These are phyloP conservation scores for Phtheirospermum japonicum DNA, from an alignment of 257 asterid species.

Conservation along the genomic window DNA sequence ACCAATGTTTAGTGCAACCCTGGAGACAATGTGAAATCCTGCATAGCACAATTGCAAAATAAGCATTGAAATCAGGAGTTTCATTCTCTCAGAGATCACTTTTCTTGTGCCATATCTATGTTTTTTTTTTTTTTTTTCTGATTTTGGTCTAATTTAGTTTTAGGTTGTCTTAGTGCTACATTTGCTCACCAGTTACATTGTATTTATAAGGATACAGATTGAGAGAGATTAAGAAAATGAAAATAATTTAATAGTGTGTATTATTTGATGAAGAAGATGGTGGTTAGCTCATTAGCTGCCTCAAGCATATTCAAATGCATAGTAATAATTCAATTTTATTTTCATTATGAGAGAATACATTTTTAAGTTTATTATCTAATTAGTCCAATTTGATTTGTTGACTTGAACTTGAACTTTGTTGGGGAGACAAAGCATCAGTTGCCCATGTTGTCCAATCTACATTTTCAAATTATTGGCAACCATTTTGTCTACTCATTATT, in stretches of 20 bases:
- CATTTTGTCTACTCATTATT: slow-evolving; percentile 22
- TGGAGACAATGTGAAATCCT: slow-evolving; percentile 83
- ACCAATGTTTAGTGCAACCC: slow-evolving; percentile 83
- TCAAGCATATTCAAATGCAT: slow-evolving; percentile 48
- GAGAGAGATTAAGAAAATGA: neutral
- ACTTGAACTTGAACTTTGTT: slow-evolving; percentile 54
- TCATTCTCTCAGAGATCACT: slow-evolving; percentile 48
- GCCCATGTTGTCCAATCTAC: slow-evolving; percentile 53
- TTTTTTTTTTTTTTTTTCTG: too few relatives aligned
- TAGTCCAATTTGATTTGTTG: slow-evolving; percentile 43
- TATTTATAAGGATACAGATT: slow-evolving; percentile 9
- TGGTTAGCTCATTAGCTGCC: slow-evolving; percentile 6
- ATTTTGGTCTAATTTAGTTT: slow-evolving; percentile 15
- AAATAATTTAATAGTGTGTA: slow-evolving; percentile 25
- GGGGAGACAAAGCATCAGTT: slow-evolving; percentile 58
- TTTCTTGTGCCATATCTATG: slow-evolving; percentile 43
- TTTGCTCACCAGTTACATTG: too few relatives aligned
- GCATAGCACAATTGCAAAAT: slow-evolving; percentile 76
- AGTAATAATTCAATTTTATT: neutral
- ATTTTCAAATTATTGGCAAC: slow-evolving; percentile 24
- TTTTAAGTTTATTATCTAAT: too few relatives aligned
- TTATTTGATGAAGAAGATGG: slow-evolving; percentile 28
- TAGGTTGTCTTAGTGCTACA: neutral
- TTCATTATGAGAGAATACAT: slow-evolving; percentile 34
- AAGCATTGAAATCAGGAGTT: slow-evolving; percentile 63